Evolutionary conservation across 306 rosid species (phyloP).

Genomic region (Vigna radiata): DNA sequence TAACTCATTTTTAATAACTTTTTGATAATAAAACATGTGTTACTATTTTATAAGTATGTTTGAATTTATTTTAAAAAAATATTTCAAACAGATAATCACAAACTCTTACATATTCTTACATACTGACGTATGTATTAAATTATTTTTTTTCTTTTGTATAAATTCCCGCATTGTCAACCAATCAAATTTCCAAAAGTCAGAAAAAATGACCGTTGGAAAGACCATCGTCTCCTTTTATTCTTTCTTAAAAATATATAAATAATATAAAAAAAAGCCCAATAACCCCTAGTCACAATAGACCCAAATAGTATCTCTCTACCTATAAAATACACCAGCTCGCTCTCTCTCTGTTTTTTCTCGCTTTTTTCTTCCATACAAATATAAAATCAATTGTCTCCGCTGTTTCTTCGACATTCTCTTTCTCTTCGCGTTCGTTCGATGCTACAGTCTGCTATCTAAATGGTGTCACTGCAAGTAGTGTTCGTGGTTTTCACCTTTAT

Average conservation of each 20-base stretch:
- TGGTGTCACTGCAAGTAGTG: conserved; percentile 38
- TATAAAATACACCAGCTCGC: conserved; percentile 40
- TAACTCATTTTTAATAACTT: no score
- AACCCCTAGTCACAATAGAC: background rate
- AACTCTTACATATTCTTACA: no score
- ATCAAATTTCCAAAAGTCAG: conserved; percentile 24
- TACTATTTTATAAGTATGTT: no score
- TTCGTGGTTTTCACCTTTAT: conserved; percentile 34
- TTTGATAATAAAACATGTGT: no score
- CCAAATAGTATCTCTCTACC: conserved; percentile 2
- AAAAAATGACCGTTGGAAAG: conserved; percentile 69
- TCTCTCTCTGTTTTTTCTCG: background rate
- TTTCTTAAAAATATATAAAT: background rate
- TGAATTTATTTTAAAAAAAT: no score
- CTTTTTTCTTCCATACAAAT: conserved; percentile 24
- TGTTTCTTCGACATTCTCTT: conserved; percentile 11
- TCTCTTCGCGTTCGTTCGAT: conserved; percentile 30
- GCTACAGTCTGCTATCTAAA: conserved; percentile 48
- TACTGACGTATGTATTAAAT: no score
- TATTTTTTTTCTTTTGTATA: no score
- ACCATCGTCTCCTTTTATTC: background rate
- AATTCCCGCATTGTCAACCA: conserved; percentile 26
- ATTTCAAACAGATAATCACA: no score
- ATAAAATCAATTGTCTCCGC: background rate
- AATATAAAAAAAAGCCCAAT: background rate